A percentile compares a stretch with the other conserved stretches of the same genome.
phyloP scores from a whole-genome alignment of 805 yeast genomes.

The Kodamaea lidongshanica region DNA sequence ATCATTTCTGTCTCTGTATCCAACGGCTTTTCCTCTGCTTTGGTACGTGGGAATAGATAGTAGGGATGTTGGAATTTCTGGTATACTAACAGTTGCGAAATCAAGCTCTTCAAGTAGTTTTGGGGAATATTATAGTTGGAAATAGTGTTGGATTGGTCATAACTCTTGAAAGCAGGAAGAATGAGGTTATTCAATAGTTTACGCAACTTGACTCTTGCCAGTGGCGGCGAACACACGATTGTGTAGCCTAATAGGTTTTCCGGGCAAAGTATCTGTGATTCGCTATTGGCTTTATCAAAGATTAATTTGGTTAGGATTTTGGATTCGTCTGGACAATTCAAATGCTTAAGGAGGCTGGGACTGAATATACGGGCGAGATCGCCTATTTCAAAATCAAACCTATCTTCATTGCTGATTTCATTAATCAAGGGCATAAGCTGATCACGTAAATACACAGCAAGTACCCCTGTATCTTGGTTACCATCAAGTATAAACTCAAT shows the following conservation, averaged over 20 bases:
- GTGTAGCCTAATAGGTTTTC: conserved; percentile 1
- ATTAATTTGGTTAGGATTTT: conserved; percentile 2
- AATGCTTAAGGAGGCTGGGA: conserved; percentile 9
- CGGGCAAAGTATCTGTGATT: neutral
- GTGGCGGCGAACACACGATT: no score
- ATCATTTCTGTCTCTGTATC: conserved; percentile 4
- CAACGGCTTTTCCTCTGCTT: conserved; percentile 4
- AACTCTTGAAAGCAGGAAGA: no score
- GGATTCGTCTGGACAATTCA: conserved; percentile 24
- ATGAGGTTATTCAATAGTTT: no score
- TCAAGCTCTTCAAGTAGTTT: conserved; percentile 18
- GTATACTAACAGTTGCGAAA: conserved; percentile 18
- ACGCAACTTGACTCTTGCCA: no score
- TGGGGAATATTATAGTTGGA: conserved; percentile 18
- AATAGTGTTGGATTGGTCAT: no score
- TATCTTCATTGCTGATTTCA: conserved; percentile 6
- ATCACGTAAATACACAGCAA: conserved; percentile 15
- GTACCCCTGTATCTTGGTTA: neutral
- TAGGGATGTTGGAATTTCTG: conserved; percentile 21
- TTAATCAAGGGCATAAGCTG: conserved; percentile 25
- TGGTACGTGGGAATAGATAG: conserved; percentile 24
- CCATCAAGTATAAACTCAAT: conserved; percentile 15
- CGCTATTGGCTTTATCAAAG: neutral
- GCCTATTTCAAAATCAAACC: conserved; percentile 8
- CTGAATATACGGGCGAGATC: conserved; percentile 11